Base-by-base conservation (phyloP, 306 rosid genomes). In the Trifolium repens region DNA sequence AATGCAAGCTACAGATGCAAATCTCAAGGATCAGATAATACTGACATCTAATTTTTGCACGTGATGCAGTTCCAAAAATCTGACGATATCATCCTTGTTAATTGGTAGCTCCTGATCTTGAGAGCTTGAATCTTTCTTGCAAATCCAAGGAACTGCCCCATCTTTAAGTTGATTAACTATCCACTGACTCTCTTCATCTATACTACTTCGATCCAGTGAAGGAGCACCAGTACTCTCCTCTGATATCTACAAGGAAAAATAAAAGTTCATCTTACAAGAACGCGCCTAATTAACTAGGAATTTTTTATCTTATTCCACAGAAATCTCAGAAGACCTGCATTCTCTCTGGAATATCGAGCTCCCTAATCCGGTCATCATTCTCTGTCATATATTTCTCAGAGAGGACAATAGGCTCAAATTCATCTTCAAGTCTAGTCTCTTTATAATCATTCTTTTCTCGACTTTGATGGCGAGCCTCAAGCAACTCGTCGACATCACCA, bases 321-420 rank as follows among this genome's bases (percentile, higher is more conserved):
- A 77, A 10, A 66, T 64, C 34, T 24, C 47, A 77, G 7, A 66
- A 57, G 63, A 94, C 99, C 99, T 92, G 99, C 94, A 90, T 92
- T 87, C 99, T 94, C 85, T 94, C 99, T 0, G 99, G 99, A 77
- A 88, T 74, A 77, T 94, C 99, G 59, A 80, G 68, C 82, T 90
- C 89, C 84, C 93, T 88, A 77, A 94, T 89, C 57, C 17, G 90
- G 84, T 92, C 93, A 79, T 94, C 99, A 78, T 87, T 89, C 85
- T 86, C 85, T 13, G 97, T 94, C 99, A 94, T 94, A 69, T 90
- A 94, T 85, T 90, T 94, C 79, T 92, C 97, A 11, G 92, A 86
- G 42, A 94, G 86, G 73, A 94, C 82, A 82, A 81, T 80, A 5
- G 99, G 99, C 79, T 94, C 99, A 85, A 94, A 94, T 80, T 92